Conservation (phyloP, 2,329 filamentous ascomycete genomes). For the Colletotrichum kahawae region DNA sequence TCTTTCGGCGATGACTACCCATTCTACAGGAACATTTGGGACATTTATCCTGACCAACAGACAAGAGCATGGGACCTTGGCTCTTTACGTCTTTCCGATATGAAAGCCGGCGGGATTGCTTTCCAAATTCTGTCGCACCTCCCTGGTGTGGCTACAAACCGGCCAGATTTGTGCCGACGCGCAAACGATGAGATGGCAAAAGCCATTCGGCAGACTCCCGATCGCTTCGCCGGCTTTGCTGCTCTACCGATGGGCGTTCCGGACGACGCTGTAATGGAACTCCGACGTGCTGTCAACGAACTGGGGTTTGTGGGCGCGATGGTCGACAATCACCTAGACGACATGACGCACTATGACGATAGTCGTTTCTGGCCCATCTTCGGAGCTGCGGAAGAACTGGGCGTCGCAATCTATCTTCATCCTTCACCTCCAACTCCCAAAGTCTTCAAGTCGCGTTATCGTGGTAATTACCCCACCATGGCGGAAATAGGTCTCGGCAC, state of each 20-base stretch:
- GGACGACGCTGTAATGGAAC: fast-evolving
- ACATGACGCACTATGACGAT: not conserved
- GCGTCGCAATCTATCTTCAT: not conserved
- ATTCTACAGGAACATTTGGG: not conserved
- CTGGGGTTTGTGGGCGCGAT: not conserved
- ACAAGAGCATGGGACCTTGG: not conserved
- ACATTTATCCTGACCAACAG: not conserved
- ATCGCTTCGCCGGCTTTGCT: not conserved
- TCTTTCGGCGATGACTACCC: not conserved
- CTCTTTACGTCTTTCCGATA: not conserved
- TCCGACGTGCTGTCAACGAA: fast-evolving
- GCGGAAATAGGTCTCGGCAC: not conserved
- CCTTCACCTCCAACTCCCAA: not conserved
- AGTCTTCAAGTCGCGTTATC: not conserved
- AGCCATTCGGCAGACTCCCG: not conserved
- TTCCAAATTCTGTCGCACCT: not conserved
- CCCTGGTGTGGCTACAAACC: not conserved
- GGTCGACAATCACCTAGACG: not conserved
- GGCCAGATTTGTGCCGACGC: not conserved
- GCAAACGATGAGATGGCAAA: not conserved
- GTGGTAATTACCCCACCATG: not conserved
- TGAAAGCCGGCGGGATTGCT: not conserved
- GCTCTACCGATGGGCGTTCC: not conserved
- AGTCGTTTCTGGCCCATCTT: not conserved
- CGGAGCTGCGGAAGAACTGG: not conserved